Evolutionary conservation across 257 asterid species (phyloP).

Genomic region (Buddleja alternifolia): DNA sequence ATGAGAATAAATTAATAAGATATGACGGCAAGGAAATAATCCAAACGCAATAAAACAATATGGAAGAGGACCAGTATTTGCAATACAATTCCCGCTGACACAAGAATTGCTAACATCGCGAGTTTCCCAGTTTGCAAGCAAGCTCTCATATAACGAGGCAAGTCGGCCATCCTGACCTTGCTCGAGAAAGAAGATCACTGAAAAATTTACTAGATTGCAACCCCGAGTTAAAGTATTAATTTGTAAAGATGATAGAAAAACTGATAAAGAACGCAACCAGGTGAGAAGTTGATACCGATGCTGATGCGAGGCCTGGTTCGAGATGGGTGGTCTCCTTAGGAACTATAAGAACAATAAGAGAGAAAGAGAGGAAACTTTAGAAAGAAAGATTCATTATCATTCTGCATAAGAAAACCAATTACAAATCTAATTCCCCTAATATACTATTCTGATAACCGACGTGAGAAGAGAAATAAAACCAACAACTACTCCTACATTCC

Average conservation of each 20-base stretch:
- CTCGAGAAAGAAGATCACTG: conserved; percentile 38
- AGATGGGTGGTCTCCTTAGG: no score
- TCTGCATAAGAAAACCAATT: no score
- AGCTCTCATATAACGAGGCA: conserved; percentile 71
- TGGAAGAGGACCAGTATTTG: conserved; percentile 71
- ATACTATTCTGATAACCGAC: no score
- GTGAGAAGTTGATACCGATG: conserved; percentile 2
- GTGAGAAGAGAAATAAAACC: no score
- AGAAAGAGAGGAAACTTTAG: no score
- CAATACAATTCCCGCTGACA: conserved; percentile 88
- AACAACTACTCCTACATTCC: no score
- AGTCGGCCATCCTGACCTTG: conserved; percentile 62
- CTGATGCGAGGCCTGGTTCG: no score
- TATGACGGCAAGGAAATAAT: conserved; percentile 16
- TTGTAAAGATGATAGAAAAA: conserved; percentile 19
- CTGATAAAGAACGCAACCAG: conserved; percentile 18
- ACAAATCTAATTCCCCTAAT: no score
- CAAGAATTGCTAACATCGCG: conserved; percentile 84
- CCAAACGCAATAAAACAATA: conserved; percentile 12
- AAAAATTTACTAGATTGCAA: background rate
- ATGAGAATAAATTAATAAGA: conserved; percentile 27
- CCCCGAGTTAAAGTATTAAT: conserved; percentile 7
- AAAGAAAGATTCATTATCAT: no score
- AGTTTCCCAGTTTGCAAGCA: conserved; percentile 88
- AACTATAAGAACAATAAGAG: no score